Evolutionary conservation across 768 basidiomycete genomes (phyloP).

Genomic region (Tricholomella constricta): DNA sequence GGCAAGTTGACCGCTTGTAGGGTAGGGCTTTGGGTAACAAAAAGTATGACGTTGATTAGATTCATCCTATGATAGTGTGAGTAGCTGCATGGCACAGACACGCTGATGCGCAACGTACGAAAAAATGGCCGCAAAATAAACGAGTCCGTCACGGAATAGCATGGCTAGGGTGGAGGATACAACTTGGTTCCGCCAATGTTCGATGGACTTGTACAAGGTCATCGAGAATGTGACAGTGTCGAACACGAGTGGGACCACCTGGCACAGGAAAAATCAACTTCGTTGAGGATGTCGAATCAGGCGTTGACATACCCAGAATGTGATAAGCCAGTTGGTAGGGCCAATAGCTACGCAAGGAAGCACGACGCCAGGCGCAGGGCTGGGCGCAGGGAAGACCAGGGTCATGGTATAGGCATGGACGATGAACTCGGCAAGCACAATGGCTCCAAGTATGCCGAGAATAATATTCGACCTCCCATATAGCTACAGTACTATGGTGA

Average conservation of each 20-base stretch:
- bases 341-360: constrained; percentile 25
- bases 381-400: constrained; percentile 12
- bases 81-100: background rate
- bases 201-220: constrained; percentile 9
- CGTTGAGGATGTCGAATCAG: background rate
- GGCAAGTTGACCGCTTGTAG: constrained; percentile 24
- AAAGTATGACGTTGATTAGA: constrained; percentile 23
- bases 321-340: constrained; percentile 22
- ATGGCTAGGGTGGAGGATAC: constrained; percentile 6
- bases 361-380: constrained; percentile 13
- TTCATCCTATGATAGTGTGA: constrained; percentile 18
- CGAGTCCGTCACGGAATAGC: constrained; percentile 20
- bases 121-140: constrained; percentile 29
- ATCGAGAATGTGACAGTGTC: constrained; percentile 19
- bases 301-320: constrained; percentile 23
- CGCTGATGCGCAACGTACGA: background rate
- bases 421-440: constrained; percentile 15
- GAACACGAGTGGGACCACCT: constrained; percentile 11
- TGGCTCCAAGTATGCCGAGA: constrained; percentile 10
- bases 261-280: background rate
- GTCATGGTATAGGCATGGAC: constrained; percentile 21
- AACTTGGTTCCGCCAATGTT: constrained; percentile 6
- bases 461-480: constrained; percentile 18
- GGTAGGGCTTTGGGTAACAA: constrained; percentile 13
- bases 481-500: too few relatives aligned